Percentiles rank a stretch among this genome's conserved stretches.
Conservation (phyloP, 805 yeast species). For the Candida chilensis region DNA sequence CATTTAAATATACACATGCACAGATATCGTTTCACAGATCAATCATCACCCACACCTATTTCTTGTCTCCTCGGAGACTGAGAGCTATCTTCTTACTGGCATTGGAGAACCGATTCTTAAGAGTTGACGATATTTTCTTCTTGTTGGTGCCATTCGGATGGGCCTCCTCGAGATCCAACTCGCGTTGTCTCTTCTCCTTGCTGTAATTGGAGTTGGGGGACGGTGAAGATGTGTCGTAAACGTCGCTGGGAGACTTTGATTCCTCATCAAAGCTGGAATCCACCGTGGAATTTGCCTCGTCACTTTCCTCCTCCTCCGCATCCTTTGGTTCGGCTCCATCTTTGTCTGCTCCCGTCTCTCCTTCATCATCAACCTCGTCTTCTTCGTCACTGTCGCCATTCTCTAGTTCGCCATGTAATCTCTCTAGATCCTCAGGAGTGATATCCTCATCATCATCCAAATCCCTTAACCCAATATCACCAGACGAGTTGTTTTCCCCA, state of each 20-base stretch:
- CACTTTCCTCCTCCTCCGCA: not conserved
- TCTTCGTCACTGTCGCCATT: constrained; percentile 12
- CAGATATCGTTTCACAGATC: not conserved
- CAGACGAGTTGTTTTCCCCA: constrained; percentile 4
- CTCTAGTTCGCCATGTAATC: constrained; percentile 3
- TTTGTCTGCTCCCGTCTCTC: constrained; percentile 4
- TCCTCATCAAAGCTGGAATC: not conserved
- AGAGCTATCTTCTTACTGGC: constrained; percentile 8
- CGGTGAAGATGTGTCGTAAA: not conserved
- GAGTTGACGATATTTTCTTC: constrained; percentile 5
- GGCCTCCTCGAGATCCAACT: constrained; percentile 2
- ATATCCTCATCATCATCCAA: constrained; percentile 3
- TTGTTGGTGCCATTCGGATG: too few relatives aligned
- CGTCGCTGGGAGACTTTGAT: not conserved
- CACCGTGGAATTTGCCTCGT: not conserved
- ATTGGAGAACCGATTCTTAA: constrained; percentile 7
- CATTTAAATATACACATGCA: not conserved
- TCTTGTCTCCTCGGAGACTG: not conserved
- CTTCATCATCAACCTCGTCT: constrained; percentile 7
- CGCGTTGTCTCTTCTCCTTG: constrained; percentile 9
- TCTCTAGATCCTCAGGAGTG: constrained; percentile 3
- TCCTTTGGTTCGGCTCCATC: not conserved
- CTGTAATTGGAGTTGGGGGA: not conserved
- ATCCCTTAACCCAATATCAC: too few relatives aligned
- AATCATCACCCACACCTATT: not conserved